Conservation (phyloP, 148 eudicot species). For the Fallopia convolvulus region DNA sequence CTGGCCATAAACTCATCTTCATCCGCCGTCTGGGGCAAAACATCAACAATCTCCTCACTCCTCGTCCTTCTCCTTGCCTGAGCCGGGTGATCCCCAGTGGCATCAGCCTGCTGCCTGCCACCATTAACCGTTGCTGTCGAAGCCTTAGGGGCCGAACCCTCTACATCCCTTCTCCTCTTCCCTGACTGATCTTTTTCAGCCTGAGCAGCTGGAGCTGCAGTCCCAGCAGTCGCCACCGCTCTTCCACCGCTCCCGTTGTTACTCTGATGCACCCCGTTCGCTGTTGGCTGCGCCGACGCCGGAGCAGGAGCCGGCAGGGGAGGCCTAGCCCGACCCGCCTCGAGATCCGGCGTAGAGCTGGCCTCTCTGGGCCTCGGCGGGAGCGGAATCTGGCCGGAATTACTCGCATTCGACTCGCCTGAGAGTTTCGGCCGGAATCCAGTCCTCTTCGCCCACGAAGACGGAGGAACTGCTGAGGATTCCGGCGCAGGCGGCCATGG, state of each 20-base stretch:
- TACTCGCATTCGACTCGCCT: constrained; percentile 61
- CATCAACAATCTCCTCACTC: constrained; percentile 41
- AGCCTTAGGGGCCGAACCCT: constrained; percentile 31
- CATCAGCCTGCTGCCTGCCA: constrained; percentile 19
- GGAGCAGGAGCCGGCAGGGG: constrained; percentile 20
- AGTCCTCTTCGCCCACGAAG: constrained; percentile 82
- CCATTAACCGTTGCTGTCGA: constrained; percentile 15
- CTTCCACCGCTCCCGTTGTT: constrained; percentile 9
- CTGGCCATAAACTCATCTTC: constrained; percentile 59
- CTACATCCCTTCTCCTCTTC: constrained; percentile 53
- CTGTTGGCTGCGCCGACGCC: constrained; percentile 9
- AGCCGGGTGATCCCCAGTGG: background rate
- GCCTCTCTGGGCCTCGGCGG: constrained; percentile 27
- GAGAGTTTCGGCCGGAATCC: constrained; percentile 87
- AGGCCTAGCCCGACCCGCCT: constrained; percentile 44
- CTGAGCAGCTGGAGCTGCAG: constrained; percentile 5
- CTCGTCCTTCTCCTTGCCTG: constrained; percentile 27
- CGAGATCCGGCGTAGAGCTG: constrained; percentile 43
- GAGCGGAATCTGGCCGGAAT: constrained; percentile 44
- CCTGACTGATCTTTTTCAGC: constrained; percentile 30
- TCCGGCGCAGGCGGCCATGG: constrained; percentile 72
- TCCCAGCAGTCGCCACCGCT: constrained; percentile 9
- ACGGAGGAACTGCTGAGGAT: constrained; percentile 53
- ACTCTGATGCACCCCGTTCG: constrained; percentile 21
- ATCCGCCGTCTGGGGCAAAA: constrained; percentile 40